These are phyloP conservation scores for Aspergillus clavatus DNA, from an alignment of 2,329 filamentous ascomycete genomes.

Conservation along the genomic window DNA sequence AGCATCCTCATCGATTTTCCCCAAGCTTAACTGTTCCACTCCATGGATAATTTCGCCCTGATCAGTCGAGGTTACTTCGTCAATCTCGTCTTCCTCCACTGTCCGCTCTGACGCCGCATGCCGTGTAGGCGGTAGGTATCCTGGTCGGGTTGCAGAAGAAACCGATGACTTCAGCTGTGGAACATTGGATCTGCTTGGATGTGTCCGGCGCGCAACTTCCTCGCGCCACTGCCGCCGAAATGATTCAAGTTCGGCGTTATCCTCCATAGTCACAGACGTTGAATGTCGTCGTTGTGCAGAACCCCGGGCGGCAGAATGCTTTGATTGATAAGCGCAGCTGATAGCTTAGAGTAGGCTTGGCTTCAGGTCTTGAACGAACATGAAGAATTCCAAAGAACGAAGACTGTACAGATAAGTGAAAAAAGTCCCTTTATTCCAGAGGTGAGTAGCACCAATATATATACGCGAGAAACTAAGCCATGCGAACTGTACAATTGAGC, in stretches of 20 bases:
- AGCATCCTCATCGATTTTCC: conserved; percentile 34
- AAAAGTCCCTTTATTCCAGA: too few relatives aligned
- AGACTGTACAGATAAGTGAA: too few relatives aligned
- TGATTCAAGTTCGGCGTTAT: conserved; percentile 70
- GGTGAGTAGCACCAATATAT: not conserved
- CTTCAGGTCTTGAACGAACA: not conserved
- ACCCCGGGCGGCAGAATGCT: conserved; percentile 7
- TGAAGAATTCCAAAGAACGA: too few relatives aligned
- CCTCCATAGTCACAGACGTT: conserved; percentile 28
- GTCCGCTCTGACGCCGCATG: conserved; percentile 37
- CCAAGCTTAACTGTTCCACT: conserved; percentile 33
- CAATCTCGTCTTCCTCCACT: conserved; percentile 35
- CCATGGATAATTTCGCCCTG: conserved; percentile 33
- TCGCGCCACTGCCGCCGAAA: conserved; percentile 84
- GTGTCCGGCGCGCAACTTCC: conserved; percentile 60
- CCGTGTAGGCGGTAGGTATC: conserved; percentile 35
- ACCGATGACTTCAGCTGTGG: conserved; percentile 12
- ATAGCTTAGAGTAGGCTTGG: not conserved
- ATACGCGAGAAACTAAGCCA: not conserved
- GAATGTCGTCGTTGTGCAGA: conserved; percentile 21
- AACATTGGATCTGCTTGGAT: conserved; percentile 11
- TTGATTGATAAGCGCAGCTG: conserved; percentile 19
- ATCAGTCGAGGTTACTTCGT: conserved; percentile 18
- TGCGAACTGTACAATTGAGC: not conserved
- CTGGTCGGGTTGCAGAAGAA: conserved; percentile 18